A percentile compares a stretch with the other conserved stretches of the same genome.
Evolutionary conservation across 139 green algal genomes (phyloP).

Genomic region (Trebouxia sp.): DNA sequence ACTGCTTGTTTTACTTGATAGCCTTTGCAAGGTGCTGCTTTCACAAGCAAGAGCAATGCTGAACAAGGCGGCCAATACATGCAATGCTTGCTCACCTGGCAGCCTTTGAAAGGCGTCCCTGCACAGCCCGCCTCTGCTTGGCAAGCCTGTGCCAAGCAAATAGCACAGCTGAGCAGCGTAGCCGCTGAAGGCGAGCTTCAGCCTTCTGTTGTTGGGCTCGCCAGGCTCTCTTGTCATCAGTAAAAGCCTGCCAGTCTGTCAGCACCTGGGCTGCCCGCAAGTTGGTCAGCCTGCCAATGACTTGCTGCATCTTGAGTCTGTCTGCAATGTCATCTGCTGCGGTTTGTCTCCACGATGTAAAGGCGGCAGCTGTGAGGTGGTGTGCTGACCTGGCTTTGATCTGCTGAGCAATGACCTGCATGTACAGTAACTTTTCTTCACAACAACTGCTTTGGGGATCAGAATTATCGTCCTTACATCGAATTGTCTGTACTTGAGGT

Average conservation of each 20-base stretch:
- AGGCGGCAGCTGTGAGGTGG: neutral
- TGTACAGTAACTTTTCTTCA: neutral
- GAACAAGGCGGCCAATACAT: too few species aligned
- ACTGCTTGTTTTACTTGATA: too few species aligned
- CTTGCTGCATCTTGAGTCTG: constrained; percentile 10
- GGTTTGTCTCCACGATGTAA: neutral
- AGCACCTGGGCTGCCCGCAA: neutral
- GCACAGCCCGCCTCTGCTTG: neutral
- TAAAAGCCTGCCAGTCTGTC: neutral
- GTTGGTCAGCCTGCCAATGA: neutral
- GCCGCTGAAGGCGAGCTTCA: neutral
- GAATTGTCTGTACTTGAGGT: too few species aligned
- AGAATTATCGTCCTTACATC: too few species aligned
- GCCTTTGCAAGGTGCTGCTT: too few species aligned
- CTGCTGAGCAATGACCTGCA: neutral
- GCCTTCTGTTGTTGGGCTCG: neutral
- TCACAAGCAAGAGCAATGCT: too few species aligned
- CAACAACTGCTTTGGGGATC: too few species aligned
- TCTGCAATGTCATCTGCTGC: neutral
- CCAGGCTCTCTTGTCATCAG: neutral
- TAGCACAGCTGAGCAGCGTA: neutral
- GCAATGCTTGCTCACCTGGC: constrained; percentile 16
- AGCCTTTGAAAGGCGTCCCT: constrained; percentile 3
- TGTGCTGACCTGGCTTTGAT: neutral
- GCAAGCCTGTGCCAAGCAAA: neutral